A percentile compares a stretch with the other conserved stretches of the same genome.
phyloP scores from a whole-genome alignment of 768 basidiomycete species.

The Daedalea quercina region DNA sequence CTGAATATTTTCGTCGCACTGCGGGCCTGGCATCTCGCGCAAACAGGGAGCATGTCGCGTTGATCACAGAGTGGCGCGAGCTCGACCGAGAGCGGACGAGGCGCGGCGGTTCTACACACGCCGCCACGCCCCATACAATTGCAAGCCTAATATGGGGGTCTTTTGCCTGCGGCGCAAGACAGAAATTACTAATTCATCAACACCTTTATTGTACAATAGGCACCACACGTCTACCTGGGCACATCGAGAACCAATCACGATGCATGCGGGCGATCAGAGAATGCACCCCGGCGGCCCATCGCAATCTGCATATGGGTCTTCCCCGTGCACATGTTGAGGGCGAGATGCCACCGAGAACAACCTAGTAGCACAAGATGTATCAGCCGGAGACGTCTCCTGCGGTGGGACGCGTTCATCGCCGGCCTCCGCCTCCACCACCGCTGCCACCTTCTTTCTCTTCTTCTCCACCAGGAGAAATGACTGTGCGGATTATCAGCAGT shows the following conservation, averaged over 20 bases:
- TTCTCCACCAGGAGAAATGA: slow-evolving; percentile 10
- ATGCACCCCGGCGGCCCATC: too few relatives aligned
- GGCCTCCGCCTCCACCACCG: slow-evolving; percentile 7
- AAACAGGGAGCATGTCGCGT: too few relatives aligned
- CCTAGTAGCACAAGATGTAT: not conserved
- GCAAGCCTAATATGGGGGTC: too few relatives aligned
- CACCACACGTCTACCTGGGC: not conserved
- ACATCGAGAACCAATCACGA: not conserved
- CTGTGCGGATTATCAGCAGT: not conserved
- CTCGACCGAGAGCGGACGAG: not conserved
- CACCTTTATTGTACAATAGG: not conserved
- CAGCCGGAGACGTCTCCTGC: too few relatives aligned
- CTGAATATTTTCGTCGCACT: too few relatives aligned
- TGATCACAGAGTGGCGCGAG: not conserved
- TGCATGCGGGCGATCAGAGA: not conserved
- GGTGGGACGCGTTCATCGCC: not conserved
- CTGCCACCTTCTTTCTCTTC: slow-evolving; percentile 10
- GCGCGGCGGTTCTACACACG: not conserved
- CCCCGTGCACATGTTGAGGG: not conserved
- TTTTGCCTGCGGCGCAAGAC: too few relatives aligned
- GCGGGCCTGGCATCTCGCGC: too few relatives aligned
- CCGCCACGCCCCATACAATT: not conserved
- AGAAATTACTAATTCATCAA: too few relatives aligned
- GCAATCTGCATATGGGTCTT: too few relatives aligned
- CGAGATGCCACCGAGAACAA: not conserved